Percentiles rank a stretch among this genome's conserved stretches.
These are phyloP conservation scores for Solanum hybrid DNA, from an alignment of 305 asterid species.

Conservation along the genomic window DNA sequence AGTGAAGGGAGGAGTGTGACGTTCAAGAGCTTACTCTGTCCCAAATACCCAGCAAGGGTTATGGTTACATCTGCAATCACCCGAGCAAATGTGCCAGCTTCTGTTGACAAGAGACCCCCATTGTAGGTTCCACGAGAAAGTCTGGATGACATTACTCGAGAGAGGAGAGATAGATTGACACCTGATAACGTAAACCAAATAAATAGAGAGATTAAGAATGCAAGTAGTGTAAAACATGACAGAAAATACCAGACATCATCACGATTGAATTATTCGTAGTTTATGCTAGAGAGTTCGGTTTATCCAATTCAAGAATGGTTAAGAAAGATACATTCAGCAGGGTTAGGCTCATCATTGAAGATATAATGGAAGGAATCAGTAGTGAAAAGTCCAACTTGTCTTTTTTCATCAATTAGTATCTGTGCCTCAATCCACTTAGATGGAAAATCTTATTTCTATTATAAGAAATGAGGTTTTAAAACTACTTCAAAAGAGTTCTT, in stretches of 20 bases:
- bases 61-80: constrained; percentile 93
- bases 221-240: neutral
- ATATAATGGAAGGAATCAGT: neutral
- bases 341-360: neutral
- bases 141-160: constrained; percentile 98
- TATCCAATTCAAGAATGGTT: neutral
- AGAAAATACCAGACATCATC: neutral
- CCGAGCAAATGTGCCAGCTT: constrained; percentile 97
- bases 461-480: neutral
- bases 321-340: neutral
- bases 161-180: constrained; percentile 83
- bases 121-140: constrained; percentile 96
- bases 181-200: constrained; percentile 28
- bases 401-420: neutral
- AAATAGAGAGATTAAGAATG: neutral
- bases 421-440: neutral
- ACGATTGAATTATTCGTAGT: neutral
- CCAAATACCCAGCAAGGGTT: constrained; percentile 72
- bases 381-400: neutral
- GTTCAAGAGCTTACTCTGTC: constrained; percentile 56
- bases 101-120: constrained; percentile 93
- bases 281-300: neutral
- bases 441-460: neutral
- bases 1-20: constrained; percentile 78
- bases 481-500: neutral